Conservation (phyloP, 306 rosid genomes). For the Sicyos edulis region DNA sequence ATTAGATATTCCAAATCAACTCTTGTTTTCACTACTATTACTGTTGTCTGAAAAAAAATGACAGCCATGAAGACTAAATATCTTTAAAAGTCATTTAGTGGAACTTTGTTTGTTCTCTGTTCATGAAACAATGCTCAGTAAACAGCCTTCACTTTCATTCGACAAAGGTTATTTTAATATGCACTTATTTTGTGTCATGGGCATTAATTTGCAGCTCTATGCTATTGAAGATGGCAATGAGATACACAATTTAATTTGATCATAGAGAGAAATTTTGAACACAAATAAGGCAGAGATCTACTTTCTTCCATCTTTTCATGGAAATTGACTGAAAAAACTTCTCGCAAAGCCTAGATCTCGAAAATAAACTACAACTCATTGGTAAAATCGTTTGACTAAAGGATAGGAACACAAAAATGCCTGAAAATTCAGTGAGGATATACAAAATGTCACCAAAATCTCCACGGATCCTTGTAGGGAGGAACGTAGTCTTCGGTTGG, state of each 20-base stretch:
- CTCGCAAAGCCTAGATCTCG: background rate
- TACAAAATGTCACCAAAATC: conserved; percentile 70
- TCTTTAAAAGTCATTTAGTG: background rate
- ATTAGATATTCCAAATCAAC: no score
- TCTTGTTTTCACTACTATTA: background rate
- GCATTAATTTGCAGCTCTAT: background rate
- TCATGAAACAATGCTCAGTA: background rate
- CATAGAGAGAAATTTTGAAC: background rate
- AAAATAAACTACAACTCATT: conserved; percentile 2
- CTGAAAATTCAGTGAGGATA: background rate
- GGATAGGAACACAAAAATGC: conserved; percentile 11
- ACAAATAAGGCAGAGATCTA: background rate
- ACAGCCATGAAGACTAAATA: background rate
- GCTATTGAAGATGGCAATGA: background rate
- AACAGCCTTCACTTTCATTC: background rate
- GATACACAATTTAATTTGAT: background rate
- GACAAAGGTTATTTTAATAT: background rate
- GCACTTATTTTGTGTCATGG: background rate
- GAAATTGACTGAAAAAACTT: background rate
- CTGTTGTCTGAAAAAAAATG: background rate
- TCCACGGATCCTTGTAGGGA: conserved; percentile 95
- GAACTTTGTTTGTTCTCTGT: background rate
- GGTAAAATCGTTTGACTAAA: background rate
- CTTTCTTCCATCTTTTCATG: background rate
- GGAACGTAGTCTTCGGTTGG: conserved; percentile 85